Evolutionary conservation across 1,284 basidiomycete genomes (phyloP).

Genomic region (Moesziomyces sp.): DNA sequence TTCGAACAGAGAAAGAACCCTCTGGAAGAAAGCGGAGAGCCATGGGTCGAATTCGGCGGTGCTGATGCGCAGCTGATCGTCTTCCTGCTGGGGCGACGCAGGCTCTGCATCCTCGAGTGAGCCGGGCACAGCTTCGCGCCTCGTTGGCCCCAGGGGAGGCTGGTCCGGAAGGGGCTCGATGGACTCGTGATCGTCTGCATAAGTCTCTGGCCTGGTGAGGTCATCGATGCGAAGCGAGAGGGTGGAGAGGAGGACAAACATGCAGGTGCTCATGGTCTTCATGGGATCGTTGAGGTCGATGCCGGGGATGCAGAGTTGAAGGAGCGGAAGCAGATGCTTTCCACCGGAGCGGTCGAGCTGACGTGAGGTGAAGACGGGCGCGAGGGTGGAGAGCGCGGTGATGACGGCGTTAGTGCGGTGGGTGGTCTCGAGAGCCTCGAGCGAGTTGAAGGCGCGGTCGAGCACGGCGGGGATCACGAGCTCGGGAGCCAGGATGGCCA

Average conservation of each 20-base stretch:
- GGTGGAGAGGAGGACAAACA: constrained; percentile 81
- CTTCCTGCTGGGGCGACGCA: constrained; percentile 68
- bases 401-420: constrained; percentile 74
- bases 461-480: constrained; percentile 92
- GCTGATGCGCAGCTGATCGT: constrained; percentile 72
- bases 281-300: constrained; percentile 93
- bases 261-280: constrained; percentile 82
- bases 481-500: constrained; percentile 84
- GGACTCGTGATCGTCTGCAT: constrained; percentile 43
- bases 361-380: constrained; percentile 82
- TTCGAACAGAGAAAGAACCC: constrained; percentile 87
- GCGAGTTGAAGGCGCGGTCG: constrained; percentile 87
- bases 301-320: constrained; percentile 90
- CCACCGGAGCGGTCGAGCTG: constrained; percentile 82
- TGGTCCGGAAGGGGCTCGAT: constrained; percentile 22
- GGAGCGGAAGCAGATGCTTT: constrained; percentile 85
- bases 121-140: background rate
- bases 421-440: constrained; percentile 74
- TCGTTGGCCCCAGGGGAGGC: constrained; percentile 47
- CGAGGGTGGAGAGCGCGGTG: constrained; percentile 83
- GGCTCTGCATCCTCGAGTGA: constrained; percentile 11
- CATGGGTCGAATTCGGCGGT: constrained; percentile 85
- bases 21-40: constrained; percentile 86
- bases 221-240: constrained; percentile 87
- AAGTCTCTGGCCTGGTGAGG: constrained; percentile 70